phyloP scores from a whole-genome alignment of 768 basidiomycete genomes.

The Pholiota conissans region DNA sequence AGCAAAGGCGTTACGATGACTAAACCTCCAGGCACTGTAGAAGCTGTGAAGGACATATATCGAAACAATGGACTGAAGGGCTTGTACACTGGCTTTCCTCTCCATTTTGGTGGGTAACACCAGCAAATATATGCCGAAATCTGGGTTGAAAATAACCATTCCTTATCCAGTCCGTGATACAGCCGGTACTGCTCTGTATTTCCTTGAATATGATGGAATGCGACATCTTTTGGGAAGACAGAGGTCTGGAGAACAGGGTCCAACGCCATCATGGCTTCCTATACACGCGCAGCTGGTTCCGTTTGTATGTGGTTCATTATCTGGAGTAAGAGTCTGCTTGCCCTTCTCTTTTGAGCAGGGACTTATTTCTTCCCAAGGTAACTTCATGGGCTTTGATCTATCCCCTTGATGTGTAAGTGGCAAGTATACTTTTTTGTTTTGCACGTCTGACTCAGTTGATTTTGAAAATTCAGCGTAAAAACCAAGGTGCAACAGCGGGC shows the following conservation, averaged over 20 bases:
- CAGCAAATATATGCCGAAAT: conserved; percentile 1
- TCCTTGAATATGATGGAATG: conserved; percentile 92
- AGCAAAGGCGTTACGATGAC: conserved; percentile 61
- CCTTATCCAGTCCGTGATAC: conserved; percentile 75
- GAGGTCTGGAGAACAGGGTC: conserved; percentile 77
- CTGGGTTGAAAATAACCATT: background rate
- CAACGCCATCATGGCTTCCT: conserved; percentile 84
- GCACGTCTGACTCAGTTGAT: conserved; percentile 8
- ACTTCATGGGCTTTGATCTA: conserved; percentile 91
- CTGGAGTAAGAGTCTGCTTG: conserved; percentile 59
- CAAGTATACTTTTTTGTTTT: background rate
- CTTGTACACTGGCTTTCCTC: conserved; percentile 79
- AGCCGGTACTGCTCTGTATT: conserved; percentile 86
- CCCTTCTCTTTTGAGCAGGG: conserved; percentile 33
- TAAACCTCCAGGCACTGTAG: conserved; percentile 41
- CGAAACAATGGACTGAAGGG: conserved; percentile 59
- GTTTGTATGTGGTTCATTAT: conserved; percentile 87
- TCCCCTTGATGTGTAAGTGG: conserved; percentile 87
- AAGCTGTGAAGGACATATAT: conserved; percentile 82
- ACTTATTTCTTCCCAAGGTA: conserved; percentile 40
- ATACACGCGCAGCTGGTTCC: conserved; percentile 79
- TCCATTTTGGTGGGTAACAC: conserved; percentile 71
- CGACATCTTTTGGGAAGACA: conserved; percentile 81
- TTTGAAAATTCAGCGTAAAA: conserved; percentile 66
- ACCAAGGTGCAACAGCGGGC: conserved; percentile 96